Conservation (phyloP, 208 protist species). For the Herpetomonas tarakana region DNA sequence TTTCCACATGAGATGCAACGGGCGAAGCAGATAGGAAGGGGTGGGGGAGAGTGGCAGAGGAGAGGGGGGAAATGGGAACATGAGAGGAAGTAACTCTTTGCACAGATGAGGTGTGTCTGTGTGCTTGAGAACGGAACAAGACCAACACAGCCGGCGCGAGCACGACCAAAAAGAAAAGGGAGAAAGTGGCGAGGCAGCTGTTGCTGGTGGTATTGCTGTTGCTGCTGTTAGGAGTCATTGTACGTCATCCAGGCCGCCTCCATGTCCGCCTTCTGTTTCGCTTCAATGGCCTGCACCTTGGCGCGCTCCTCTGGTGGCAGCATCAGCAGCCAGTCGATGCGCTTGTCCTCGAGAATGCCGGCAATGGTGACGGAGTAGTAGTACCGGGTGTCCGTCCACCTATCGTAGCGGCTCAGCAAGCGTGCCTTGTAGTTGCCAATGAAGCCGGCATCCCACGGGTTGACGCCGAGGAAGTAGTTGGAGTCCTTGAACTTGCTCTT, state of each 20-base stretch:
- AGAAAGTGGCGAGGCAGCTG: no score
- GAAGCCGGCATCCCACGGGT: constrained; percentile 31
- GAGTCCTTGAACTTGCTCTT: constrained; percentile 23
- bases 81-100: no score
- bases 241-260: background rate
- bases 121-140: no score
- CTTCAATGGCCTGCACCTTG: constrained; percentile 19
- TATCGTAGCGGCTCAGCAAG: constrained; percentile 15
- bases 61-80: no score
- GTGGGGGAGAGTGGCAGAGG: no score
- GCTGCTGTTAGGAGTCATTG: background rate
- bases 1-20: no score
- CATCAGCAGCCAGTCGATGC: constrained; percentile 31
- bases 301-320: constrained; percentile 26
- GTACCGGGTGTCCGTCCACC: constrained; percentile 26
- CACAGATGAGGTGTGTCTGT: no score
- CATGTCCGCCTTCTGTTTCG: constrained; percentile 15
- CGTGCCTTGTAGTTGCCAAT: constrained; percentile 14
- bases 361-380: constrained; percentile 51
- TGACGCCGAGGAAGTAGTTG: constrained; percentile 39
- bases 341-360: constrained; percentile 31
- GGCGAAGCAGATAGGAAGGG: no score
- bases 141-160: no score
- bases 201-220: no score
- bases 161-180: no score